These are phyloP conservation scores for Telopea speciosissima DNA, from an alignment of 177 flowering plant species.

Conservation along the genomic window DNA sequence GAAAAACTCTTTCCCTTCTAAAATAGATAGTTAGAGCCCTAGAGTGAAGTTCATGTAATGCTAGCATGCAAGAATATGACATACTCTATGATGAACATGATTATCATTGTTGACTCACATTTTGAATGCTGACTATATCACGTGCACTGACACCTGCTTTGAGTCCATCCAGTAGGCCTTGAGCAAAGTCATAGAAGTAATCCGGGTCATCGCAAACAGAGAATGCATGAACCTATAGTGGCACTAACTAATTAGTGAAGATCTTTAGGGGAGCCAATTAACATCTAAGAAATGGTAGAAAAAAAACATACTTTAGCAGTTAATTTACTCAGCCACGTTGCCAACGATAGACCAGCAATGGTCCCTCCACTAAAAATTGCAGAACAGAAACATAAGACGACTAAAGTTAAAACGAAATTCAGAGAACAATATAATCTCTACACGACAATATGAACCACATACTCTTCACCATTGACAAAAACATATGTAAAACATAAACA, in stretches of 20 bases:
- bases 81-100: background rate
- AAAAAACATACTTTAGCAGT: constrained; percentile 61
- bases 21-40: no score
- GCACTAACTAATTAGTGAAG: constrained; percentile 2
- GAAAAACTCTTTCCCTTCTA: background rate
- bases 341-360: constrained; percentile 82
- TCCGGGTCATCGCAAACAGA: constrained; percentile 89
- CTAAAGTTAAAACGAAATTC: background rate
- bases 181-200: constrained; percentile 72
- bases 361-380: constrained; percentile 71
- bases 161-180: constrained; percentile 84
- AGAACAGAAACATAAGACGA: background rate
- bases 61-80: no score
- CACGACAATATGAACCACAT: background rate
- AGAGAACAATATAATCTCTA: background rate
- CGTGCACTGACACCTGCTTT: constrained; percentile 60
- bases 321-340: constrained; percentile 61
- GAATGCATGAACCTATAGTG: constrained; percentile 72
- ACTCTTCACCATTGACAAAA: background rate
- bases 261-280: background rate
- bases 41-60: no score
- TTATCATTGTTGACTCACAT: constrained; percentile 35
- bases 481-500: no score
- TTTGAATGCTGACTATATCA: constrained; percentile 60
- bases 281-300: background rate